phyloP scores from a whole-genome alignment of 2,329 filamentous ascomycete genomes.

The Daldinia sp. region DNA sequence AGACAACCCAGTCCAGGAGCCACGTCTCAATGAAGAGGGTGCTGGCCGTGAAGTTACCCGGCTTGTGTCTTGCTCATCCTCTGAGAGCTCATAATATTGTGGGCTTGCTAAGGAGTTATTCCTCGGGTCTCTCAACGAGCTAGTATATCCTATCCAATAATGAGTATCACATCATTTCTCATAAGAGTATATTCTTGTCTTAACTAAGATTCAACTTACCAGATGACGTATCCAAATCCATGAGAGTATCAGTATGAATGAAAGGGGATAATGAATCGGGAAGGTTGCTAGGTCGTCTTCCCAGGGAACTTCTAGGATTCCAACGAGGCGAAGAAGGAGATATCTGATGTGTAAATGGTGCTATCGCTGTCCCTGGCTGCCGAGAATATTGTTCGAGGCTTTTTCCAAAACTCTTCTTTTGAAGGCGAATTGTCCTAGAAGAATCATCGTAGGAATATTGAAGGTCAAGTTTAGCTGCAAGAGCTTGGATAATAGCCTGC shows the following conservation, averaged over 20 bases:
- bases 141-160: constrained; percentile 18
- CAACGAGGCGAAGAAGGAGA: constrained; percentile 5
- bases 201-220: constrained; percentile 18
- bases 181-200: background rate
- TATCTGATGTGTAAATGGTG: constrained; percentile 1
- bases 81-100: constrained; percentile 18
- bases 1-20: constrained; percentile 30
- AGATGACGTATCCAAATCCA: constrained; percentile 30
- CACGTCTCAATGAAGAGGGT: constrained; percentile 6
- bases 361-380: background rate
- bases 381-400: constrained; percentile 9
- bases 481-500: constrained; percentile 27
- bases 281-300: background rate
- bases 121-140: constrained; percentile 14
- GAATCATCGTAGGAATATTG: constrained; percentile 30
- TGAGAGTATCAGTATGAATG: background rate
- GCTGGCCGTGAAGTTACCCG: constrained; percentile 3
- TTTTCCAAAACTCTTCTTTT: constrained; percentile 23
- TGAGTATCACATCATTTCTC: constrained; percentile 7
- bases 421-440: constrained; percentile 25
- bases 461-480: constrained; percentile 34
- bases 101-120: constrained; percentile 10
- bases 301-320: background rate
- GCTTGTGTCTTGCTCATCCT: constrained; percentile 32
- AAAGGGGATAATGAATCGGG: background rate